A percentile compares a stretch with the other conserved stretches of the same genome.
phyloP scores from a whole-genome alignment of 441 rosid species.

The Daphne laureola region DNA sequence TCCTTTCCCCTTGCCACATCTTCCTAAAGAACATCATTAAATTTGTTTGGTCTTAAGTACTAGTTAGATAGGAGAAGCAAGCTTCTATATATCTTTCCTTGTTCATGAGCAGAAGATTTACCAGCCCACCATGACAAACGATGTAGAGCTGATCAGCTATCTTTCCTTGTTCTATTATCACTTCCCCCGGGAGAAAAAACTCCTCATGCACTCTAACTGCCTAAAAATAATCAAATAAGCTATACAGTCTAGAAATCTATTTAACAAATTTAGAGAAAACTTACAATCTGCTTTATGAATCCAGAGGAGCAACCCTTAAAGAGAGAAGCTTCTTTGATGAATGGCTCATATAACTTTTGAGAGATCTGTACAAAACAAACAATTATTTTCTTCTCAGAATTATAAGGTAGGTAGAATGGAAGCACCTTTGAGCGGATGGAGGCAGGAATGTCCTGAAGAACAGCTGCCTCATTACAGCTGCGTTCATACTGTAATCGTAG shows the following conservation, averaged over 20 bases:
- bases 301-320: constrained; percentile 54
- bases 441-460: constrained; percentile 62
- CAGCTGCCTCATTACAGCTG: constrained; percentile 43
- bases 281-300: constrained; percentile 60
- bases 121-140: constrained; percentile 74
- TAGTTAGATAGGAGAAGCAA: not conserved
- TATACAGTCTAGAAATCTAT: no score
- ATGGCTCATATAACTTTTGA: constrained; percentile 49
- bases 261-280: constrained; percentile 10
- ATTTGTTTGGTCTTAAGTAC: not conserved
- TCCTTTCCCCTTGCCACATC: constrained; percentile 49
- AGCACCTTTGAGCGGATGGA: constrained; percentile 42
- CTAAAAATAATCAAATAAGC: constrained; percentile 20
- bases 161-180: constrained; percentile 66
- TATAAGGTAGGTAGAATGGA: not conserved
- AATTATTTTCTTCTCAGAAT: not conserved
- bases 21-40: constrained; percentile 32
- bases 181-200: constrained; percentile 82
- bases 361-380: constrained; percentile 38
- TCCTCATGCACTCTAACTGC: constrained; percentile 69
- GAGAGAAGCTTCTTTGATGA: constrained; percentile 42
- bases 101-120: constrained; percentile 17
- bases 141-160: constrained; percentile 74
- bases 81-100: not conserved
- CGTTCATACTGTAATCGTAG: constrained; percentile 44